These are phyloP conservation scores for Saussurea involucrata DNA, from an alignment of 129 eudicot genomes.

Conservation along the genomic window DNA sequence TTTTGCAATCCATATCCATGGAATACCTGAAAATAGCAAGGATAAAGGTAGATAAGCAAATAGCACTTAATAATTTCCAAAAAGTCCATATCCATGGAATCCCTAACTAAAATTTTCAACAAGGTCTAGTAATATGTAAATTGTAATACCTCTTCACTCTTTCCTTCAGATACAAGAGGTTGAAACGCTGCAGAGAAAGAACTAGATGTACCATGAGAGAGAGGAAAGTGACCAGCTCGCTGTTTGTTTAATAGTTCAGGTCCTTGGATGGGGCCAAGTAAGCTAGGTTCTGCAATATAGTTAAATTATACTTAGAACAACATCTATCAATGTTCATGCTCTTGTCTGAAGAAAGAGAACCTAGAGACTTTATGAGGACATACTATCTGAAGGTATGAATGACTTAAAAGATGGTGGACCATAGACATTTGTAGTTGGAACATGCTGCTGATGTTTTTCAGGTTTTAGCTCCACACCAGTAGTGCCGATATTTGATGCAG, in stretches of 20 bases:
- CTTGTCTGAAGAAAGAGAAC: neutral
- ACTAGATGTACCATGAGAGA: conserved; percentile 31
- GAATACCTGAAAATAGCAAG: conserved; percentile 36
- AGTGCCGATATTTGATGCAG: conserved; percentile 26
- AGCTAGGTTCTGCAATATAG: conserved; percentile 61
- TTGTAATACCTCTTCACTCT: conserved; percentile 55
- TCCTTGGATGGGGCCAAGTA: conserved; percentile 60
- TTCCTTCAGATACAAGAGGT: conserved; percentile 34
- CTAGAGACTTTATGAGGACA: conserved; percentile 8
- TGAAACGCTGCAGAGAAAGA: conserved; percentile 39
- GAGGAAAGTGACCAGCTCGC: conserved; percentile 36
- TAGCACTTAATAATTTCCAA: neutral
- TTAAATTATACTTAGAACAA: neutral
- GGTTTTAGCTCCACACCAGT: conserved; percentile 44
- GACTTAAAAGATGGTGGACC: conserved; percentile 47
- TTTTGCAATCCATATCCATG: conserved; percentile 41
- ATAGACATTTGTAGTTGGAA: conserved; percentile 37
- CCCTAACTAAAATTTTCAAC: neutral
- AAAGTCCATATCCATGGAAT: neutral
- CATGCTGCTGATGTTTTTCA: conserved; percentile 45
- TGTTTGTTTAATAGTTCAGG: conserved; percentile 45
- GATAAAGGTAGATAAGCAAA: neutral
- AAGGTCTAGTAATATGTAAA: neutral
- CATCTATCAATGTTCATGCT: neutral
- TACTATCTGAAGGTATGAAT: conserved; percentile 64